Evolutionary conservation across 371 early-diverging fungal genomes (phyloP), one percentile per base, ranked within the genome.

Genomic region (Lichtheimia ornata): DNA sequence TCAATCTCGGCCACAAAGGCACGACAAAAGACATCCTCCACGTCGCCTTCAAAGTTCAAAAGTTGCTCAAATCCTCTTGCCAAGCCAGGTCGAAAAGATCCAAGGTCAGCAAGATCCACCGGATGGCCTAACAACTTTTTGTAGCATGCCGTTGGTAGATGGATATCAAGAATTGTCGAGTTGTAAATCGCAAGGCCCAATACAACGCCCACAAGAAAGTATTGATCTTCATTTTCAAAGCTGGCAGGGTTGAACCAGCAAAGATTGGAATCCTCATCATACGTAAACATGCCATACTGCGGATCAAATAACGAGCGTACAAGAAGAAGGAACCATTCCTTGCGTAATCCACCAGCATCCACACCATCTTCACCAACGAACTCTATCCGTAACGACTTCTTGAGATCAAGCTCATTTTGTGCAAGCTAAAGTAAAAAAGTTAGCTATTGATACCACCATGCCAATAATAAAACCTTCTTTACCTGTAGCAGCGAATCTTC

Each of bases 281-380:
- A 88, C 0, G 82, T 80, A 58, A 88, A 88, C 88, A 88, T 88
- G 17, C 87, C 86, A 66, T 91, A 94, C 59, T 94, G 86, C 20
- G 95, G 94, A 81, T 95, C 94, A 77, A 97, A 91, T 13, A 97
- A 73, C 28, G 96, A 94, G 7, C 97, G 86, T 6, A 94, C 87
- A 14, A 98, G 81, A 15, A 97, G 82, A 62, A 92, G 77, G 64
- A 96, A 95, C 94, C 96, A 97, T 64, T 99, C 99, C 63, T 97
- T 97, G 44, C 94, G 87, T 17, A 99, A 73, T 0, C 99, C 99
- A 51, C 99, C 99, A n/a, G 91, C 96, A 77, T 98, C 98, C 3
- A 89, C 94, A 71, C 91, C 87, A 52, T 89, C 90, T 72, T 97
- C 97, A 7, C 91, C 95, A 24, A 91, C 77, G 79, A 96, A 96